Base-by-base conservation (phyloP, 2,329 filamentous ascomycete genomes). In the Sclerotiophoma versabilis region DNA sequence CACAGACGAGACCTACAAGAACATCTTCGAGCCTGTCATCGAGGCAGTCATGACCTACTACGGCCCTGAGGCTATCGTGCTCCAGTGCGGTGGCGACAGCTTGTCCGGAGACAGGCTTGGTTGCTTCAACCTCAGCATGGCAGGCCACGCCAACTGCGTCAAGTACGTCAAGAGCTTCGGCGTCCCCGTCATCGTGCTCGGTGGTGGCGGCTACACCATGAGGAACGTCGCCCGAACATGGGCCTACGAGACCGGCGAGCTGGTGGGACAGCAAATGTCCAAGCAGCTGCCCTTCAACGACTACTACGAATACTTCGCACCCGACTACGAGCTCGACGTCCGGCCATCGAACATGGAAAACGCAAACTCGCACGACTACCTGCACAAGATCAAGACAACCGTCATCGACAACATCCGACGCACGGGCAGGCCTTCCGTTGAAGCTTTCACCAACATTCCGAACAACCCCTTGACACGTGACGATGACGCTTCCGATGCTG, bases 201-300 rank as follows among this genome's bases (percentile, higher is more conserved):
- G 87, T 41, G 87, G 87, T 33, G 87, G 87, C 63, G 87, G 87
- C 32, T 89, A 89, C 66, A 89, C 87, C 0, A 89, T 89, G 85
- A 80, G 87, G 47, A 89, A 89, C 77, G 63, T 82, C 19, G 80
- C 80, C 12, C 80, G 86, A 42, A 88, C 86, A 1, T 87, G 84
- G 85, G 80, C 80, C 19, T 84, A 80, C 65, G 79, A 97, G 85
- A 82, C 80, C 0, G 93, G 93, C 62, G 84, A 92, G 54, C 83
- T 98, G 8, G 91, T 97, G 17, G 91, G 91, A 23, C 86, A 93
- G 56, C 84, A 91, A 25, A 91, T 98, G 83, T 83, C 86, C 10
- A 83, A 89, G 5, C 87, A 90, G n/a, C 82, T 98, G 33, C 93
- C 93, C 0, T 98, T 92, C 76, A 98, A 96, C 60, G 93, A 98